phyloP scores from a whole-genome alignment of 225 moss, liverwort and hornwort genomes.

The Takakia lepidozioides region DNA sequence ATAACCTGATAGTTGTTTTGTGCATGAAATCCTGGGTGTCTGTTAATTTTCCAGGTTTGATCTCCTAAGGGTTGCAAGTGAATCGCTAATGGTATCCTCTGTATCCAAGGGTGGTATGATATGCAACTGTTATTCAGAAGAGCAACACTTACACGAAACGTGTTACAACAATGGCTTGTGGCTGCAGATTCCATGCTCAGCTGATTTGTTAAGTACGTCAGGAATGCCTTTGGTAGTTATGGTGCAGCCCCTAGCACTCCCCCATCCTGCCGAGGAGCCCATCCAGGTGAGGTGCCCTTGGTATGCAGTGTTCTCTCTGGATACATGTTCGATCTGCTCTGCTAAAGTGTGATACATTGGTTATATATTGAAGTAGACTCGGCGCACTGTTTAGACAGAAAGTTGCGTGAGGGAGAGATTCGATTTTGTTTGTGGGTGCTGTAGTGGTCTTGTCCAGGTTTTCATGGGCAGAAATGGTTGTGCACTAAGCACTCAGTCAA shows the following conservation, averaged over 20 bases:
- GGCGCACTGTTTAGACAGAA: not conserved
- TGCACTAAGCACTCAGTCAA: no score
- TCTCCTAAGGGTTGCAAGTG: no score
- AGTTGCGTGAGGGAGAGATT: not conserved
- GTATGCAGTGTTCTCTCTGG: no score
- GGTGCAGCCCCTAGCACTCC: slow-evolving; percentile 94
- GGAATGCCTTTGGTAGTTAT: slow-evolving; percentile 93
- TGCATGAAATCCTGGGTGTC: not conserved
- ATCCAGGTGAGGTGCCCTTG: slow-evolving; percentile 67
- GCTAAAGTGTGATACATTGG: no score
- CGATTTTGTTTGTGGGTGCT: not conserved
- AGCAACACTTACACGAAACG: no score
- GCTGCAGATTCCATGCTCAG: slow-evolving; percentile 90
- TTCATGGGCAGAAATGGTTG: not conserved
- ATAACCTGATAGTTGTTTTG: not conserved
- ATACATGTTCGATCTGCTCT: no score
- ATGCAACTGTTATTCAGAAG: no score
- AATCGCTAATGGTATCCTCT: no score
- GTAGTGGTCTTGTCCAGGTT: slow-evolving; percentile 5
- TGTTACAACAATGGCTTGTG: no score
- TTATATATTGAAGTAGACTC: no score
- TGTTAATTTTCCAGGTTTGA: no score
- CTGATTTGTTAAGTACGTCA: slow-evolving; percentile 79
- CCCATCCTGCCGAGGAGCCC: slow-evolving; percentile 79
- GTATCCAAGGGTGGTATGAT: no score